Evolutionary conservation across 2,329 filamentous ascomycete species (phyloP).

Genomic region (Cladosporium cucumerinum): DNA sequence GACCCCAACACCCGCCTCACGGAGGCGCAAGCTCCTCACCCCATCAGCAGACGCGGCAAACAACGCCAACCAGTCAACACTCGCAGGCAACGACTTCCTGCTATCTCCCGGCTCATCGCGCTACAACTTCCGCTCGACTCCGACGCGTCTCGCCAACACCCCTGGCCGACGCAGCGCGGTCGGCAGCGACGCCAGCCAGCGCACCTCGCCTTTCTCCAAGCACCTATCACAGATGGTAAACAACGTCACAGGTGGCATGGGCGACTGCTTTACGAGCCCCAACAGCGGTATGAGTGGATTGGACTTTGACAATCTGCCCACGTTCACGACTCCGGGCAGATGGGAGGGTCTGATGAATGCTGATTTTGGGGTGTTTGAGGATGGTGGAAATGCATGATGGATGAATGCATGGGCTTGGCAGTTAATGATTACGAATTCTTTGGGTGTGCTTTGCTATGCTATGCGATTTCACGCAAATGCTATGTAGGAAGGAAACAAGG

Average conservation of each 20-base stretch:
- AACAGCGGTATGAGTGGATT: conserved; percentile 23
- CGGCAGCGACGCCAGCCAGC: conserved; percentile 20
- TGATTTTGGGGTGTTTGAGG: conserved; percentile 31
- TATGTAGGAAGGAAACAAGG: not conserved
- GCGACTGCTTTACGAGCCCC: conserved; percentile 28
- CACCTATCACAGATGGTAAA: conserved; percentile 64
- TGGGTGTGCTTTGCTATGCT: not conserved
- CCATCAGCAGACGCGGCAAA: conserved; percentile 30
- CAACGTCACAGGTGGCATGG: conserved; percentile 21
- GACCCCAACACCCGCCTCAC: conserved; percentile 43
- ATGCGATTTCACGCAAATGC: not conserved
- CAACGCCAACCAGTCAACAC: not conserved
- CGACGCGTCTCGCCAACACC: conserved; percentile 36
- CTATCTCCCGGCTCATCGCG: conserved; percentile 34
- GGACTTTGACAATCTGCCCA: conserved; percentile 35
- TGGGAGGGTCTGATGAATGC: conserved; percentile 29
- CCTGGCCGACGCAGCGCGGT: conserved; percentile 29
- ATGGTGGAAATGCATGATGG: not conserved
- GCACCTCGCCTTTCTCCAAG: conserved; percentile 58
- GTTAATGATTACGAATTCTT: not conserved
- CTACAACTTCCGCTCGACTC: conserved; percentile 40
- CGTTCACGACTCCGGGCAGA: conserved; percentile 30
- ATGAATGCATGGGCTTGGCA: not conserved
- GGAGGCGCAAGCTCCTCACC: conserved; percentile 32
- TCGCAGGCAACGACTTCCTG: conserved; percentile 34